These are phyloP conservation scores for Tylopilus cervinicoccineus DNA, from an alignment of 768 basidiomycete genomes.

Conservation along the genomic window DNA sequence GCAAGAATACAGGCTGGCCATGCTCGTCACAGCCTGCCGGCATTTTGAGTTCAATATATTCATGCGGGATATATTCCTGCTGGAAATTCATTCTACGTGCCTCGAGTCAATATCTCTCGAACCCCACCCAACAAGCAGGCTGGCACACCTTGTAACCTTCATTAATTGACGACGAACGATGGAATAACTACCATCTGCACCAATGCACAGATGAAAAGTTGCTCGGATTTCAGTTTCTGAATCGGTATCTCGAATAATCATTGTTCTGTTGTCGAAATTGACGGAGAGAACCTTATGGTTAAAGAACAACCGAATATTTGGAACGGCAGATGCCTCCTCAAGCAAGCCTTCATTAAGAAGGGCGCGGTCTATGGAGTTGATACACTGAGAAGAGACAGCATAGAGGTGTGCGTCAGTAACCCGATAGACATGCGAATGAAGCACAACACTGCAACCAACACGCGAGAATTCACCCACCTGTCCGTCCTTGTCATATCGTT, in stretches of 20 bases:
- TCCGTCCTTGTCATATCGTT: slow-evolving; percentile 82
- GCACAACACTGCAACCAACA: slow-evolving; percentile 7
- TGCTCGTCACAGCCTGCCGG: slow-evolving; percentile 64
- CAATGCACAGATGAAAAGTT: slow-evolving; percentile 78
- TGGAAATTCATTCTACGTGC: slow-evolving; percentile 83
- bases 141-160: slow-evolving; percentile 80
- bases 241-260: slow-evolving; percentile 48
- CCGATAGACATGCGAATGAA: slow-evolving; percentile 22
- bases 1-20: slow-evolving; percentile 67
- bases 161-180: slow-evolving; percentile 91
- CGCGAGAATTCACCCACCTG: slow-evolving; percentile 54
- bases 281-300: slow-evolving; percentile 72
- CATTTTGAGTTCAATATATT: slow-evolving; percentile 96
- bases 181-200: slow-evolving; percentile 93
- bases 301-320: slow-evolving; percentile 70
- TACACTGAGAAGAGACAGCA: slow-evolving; percentile 54
- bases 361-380: slow-evolving; percentile 89
- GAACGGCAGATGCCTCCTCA: slow-evolving; percentile 60
- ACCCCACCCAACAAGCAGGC: slow-evolving; percentile 7
- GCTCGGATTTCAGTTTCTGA: slow-evolving; percentile 42
- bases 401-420: slow-evolving; percentile 23
- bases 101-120: slow-evolving; percentile 14
- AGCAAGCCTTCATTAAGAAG: slow-evolving; percentile 85
- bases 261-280: slow-evolving; percentile 65
- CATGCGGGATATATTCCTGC: slow-evolving; percentile 93